Evolutionary conservation across 1,284 basidiomycete species (phyloP), one percentile per base, ranked within the genome.

Genomic region (Cutaneotrichosporon dermatis): DNA sequence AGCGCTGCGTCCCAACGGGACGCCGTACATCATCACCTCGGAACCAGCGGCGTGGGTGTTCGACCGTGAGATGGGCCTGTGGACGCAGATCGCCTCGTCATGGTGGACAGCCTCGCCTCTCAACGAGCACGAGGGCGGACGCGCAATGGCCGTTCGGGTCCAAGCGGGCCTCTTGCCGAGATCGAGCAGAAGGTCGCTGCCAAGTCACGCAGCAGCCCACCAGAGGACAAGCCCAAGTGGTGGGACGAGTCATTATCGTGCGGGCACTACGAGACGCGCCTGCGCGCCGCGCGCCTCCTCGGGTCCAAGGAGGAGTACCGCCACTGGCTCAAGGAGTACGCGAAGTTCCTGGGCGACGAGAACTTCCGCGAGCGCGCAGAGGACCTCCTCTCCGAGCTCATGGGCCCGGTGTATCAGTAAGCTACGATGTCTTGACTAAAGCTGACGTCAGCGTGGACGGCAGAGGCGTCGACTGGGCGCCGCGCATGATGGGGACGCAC

Each of bases 271-370:
- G 93, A 96, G 79, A 86, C 85, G 50, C 84, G 86, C 61, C 75
- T 94, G 75, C 84, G 87, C 68, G 85, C 87, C 4, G 84, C 89
- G 10, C 84, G 81, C 62, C 74, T 85, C 44, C 78, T 93, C 42
- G 88, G 90, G 15, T 92, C 90, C 66, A 84, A 85, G n/a, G 77
- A 80, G 50, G 92, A 96, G 77, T 93, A 89, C 76, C 88, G 86
- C 75, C 83, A 86, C 68, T 85, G 85, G 59, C 72, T 95, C 66
- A 68, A 86, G 57, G 69, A 85, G 66, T 95, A 94, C 75, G 86
- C 89, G 51, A 88, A 85, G 79, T 86, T 84, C 76, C 81, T 96
- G 50, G 89, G 86, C 40, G 88, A 94, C 66, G 90, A 93, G 73
- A 89, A 88, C 0, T 91, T 92, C 74, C 81, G 85, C 62, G 87